Conservation (phyloP, 2,329 filamentous ascomycete genomes). For the Rutstroemia sp. region DNA sequence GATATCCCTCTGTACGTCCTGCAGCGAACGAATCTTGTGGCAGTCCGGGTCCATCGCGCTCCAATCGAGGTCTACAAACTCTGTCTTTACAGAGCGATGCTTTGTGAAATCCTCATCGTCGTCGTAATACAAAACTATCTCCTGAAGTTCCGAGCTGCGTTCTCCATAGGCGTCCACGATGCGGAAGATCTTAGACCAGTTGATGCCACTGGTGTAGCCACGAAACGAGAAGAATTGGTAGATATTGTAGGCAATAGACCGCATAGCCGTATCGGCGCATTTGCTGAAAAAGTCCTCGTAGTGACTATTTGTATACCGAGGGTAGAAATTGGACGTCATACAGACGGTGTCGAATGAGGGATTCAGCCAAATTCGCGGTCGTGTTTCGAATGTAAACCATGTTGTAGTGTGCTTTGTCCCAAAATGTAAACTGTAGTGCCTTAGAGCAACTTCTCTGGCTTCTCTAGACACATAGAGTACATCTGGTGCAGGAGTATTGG, state of each 20-base stretch:
- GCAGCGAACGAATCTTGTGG: background rate
- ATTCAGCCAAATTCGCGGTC: background rate
- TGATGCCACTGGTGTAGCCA: background rate
- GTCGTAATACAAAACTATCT: conserved; percentile 6
- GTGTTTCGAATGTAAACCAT: background rate
- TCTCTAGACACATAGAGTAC: background rate
- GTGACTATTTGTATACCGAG: background rate
- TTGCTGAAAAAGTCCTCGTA: background rate
- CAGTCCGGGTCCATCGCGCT: conserved; percentile 2
- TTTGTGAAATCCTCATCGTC: background rate
- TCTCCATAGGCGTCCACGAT: background rate
- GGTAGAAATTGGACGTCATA: background rate
- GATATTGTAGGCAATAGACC: conserved; percentile 1
- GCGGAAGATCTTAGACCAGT: conserved; percentile 1
- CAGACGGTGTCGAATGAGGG: background rate
- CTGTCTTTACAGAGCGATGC: background rate
- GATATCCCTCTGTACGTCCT: conserved; percentile 3
- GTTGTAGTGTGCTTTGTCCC: background rate
- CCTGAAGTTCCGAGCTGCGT: background rate
- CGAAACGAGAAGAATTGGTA: background rate
- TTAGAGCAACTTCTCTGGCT: background rate
- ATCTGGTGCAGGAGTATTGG: background rate
- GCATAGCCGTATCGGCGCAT: background rate
- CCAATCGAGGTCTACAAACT: conserved; percentile 8
- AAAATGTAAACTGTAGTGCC: conserved; percentile 1